These are phyloP conservation scores for Arthrobotrys iridis DNA, from an alignment of 2,329 filamentous ascomycete genomes.

Conservation along the genomic window DNA sequence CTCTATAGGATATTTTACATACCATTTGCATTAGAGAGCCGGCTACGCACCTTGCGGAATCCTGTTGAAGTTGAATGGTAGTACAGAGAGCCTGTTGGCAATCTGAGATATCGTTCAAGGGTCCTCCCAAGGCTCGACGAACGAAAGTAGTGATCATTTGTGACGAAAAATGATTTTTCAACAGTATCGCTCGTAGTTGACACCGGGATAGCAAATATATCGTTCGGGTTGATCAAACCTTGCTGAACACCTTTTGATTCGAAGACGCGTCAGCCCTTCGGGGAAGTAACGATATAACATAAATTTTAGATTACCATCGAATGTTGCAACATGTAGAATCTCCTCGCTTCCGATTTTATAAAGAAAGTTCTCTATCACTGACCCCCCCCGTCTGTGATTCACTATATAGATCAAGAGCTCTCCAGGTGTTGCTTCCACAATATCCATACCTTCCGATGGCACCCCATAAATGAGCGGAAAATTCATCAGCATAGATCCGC, in stretches of 20 bases:
- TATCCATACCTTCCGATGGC: conserved; percentile 30
- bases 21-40: conserved; percentile 38
- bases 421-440: conserved; percentile 2
- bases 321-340: conserved; percentile 11
- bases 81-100: conserved; percentile 34
- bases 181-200: background rate
- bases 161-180: conserved; percentile 36
- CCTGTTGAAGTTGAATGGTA: conserved; percentile 35
- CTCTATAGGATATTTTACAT: background rate
- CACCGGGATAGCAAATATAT: conserved; percentile 35
- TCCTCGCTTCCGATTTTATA: background rate
- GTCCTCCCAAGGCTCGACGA: conserved; percentile 7
- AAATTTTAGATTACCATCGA: conserved; percentile 1
- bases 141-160: conserved; percentile 45
- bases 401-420: conserved; percentile 37
- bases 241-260: conserved; percentile 1
- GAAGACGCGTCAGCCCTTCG: background rate
- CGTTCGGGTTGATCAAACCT: conserved; percentile 38
- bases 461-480: background rate
- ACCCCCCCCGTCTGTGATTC: conserved; percentile 31
- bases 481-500: background rate
- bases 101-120: conserved; percentile 28
- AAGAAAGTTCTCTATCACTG: conserved; percentile 34
- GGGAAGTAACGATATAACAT: background rate
- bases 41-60: background rate